Conservation (phyloP, 1,284 basidiomycete genomes). For the Mycosarcoma maydis region DNA sequence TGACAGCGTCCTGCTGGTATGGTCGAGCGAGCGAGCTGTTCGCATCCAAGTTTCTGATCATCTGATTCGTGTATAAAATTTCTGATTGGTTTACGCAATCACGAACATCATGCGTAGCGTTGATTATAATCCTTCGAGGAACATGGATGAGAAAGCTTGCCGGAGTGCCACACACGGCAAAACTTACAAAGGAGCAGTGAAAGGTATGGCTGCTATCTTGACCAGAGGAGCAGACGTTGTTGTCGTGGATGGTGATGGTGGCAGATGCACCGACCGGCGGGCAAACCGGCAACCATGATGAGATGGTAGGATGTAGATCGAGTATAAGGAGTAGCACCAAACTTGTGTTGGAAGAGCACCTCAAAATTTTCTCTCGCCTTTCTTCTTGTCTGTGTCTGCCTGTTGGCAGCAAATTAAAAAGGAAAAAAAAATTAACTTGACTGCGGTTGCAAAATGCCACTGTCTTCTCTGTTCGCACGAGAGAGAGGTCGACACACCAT, state of each 20-base stretch:
- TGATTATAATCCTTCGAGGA: conserved; percentile 39
- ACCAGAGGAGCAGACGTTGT: not conserved
- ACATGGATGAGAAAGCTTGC: not conserved
- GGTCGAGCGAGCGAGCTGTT: too few species aligned
- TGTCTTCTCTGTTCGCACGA: conserved; percentile 14
- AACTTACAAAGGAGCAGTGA: not conserved
- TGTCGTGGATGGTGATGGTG: not conserved
- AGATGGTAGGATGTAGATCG: not conserved
- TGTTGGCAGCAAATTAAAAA: not conserved
- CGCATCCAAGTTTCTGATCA: conserved; percentile 25
- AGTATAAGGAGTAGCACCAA: too few species aligned
- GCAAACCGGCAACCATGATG: conserved; percentile 15
- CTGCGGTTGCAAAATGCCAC: conserved; percentile 15
- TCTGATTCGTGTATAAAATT: conserved; percentile 53
- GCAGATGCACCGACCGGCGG: conserved; percentile 30
- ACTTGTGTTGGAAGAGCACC: too few species aligned
- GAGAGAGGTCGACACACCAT: not conserved
- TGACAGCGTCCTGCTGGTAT: too few species aligned
- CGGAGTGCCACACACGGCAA: too few species aligned
- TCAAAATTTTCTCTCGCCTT: conserved; percentile 2
- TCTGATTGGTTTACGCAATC: conserved; percentile 46
- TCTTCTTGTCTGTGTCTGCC: not conserved
- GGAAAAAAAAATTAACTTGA: conserved; percentile 21
- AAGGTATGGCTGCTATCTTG: not conserved
- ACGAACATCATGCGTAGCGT: conserved; percentile 42